These are phyloP conservation scores for Kazachstania martiniae DNA, from an alignment of 805 yeast genomes.

Conservation along the genomic window DNA sequence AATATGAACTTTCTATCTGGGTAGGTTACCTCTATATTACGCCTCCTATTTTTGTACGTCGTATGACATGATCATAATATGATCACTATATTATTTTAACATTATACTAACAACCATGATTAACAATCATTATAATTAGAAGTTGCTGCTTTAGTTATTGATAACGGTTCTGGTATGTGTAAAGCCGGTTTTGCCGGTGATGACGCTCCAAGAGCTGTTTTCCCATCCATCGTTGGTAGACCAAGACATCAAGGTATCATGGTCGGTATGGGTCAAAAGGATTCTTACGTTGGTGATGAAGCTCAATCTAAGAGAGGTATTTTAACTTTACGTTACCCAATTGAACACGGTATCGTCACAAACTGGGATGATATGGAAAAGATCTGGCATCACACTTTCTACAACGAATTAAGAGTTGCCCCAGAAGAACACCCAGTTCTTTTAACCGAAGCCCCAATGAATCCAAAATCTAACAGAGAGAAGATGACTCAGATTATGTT, in stretches of 20 bases:
- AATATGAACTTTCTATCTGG: too few relatives aligned
- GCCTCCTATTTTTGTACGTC: too few relatives aligned
- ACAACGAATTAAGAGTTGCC: slow-evolving; percentile 99
- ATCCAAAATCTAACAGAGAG: slow-evolving; percentile 99
- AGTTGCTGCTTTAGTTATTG: slow-evolving; percentile 63
- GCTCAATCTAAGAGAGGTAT: slow-evolving; percentile 99
- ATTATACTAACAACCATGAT: too few relatives aligned
- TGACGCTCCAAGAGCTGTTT: slow-evolving; percentile 99
- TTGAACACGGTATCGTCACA: slow-evolving; percentile 99
- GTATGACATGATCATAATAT: too few relatives aligned
- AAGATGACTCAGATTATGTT: slow-evolving; percentile 99
- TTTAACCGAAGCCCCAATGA: slow-evolving; percentile 99
- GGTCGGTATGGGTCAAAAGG: slow-evolving; percentile 99
- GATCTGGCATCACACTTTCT: slow-evolving; percentile 99
- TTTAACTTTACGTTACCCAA: slow-evolving; percentile 95
- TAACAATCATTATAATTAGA: too few relatives aligned
- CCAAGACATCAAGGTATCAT: slow-evolving; percentile 99
- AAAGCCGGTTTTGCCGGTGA: slow-evolving; percentile 99
- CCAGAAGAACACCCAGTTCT: slow-evolving; percentile 99
- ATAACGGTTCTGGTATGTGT: slow-evolving; percentile 99
- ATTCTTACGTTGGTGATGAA: slow-evolving; percentile 98
- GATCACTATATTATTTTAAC: too few relatives aligned
- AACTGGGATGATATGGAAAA: slow-evolving; percentile 99
- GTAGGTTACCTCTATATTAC: too few relatives aligned
- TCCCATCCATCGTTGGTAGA: slow-evolving; percentile 99